Evolutionary conservation across 2,329 filamentous ascomycete species (phyloP).

Genomic region (Cercospora citrullina): DNA sequence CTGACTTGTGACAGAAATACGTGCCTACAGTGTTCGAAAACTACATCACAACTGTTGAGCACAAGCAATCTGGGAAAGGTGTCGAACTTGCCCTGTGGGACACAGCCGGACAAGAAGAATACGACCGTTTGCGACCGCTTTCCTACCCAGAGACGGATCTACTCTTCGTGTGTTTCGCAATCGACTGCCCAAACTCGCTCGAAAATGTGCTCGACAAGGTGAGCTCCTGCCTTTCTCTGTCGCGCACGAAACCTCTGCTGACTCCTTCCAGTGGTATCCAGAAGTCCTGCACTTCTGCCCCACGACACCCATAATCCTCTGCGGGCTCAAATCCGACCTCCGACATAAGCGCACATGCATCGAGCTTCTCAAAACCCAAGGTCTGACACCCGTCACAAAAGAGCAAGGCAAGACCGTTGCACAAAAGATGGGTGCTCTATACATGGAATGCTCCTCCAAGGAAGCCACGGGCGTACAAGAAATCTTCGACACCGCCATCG

Average conservation of each 20-base stretch:
- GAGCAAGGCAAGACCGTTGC: conserved; percentile 88
- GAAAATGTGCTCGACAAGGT: conserved; percentile 99
- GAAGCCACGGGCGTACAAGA: conserved; percentile 96
- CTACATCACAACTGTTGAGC: conserved; percentile 96
- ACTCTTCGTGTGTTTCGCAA: conserved; percentile 97
- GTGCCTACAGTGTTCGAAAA: conserved; percentile 99
- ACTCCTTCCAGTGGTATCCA: conserved; percentile 79
- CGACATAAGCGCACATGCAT: conserved; percentile 95
- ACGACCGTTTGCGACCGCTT: conserved; percentile 89
- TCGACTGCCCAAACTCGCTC: conserved; percentile 96
- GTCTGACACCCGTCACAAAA: conserved; percentile 87
- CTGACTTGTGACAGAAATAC: conserved; percentile 73
- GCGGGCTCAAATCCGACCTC: conserved; percentile 95
- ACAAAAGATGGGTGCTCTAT: conserved; percentile 88
- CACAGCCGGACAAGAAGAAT: conserved; percentile 97
- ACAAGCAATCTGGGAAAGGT: conserved; percentile 83
- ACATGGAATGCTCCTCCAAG: conserved; percentile 98
- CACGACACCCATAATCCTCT: conserved; percentile 90
- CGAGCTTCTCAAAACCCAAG: conserved; percentile 97
- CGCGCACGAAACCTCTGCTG: conserved; percentile 10
- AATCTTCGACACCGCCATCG: conserved; percentile 89
- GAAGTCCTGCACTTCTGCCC: conserved; percentile 99
- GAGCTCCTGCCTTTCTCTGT: conserved; percentile 32
- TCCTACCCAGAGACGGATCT: conserved; percentile 98
- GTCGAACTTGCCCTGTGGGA: conserved; percentile 98